Evolutionary conservation across 176 grass and related monocot species (phyloP).

Genomic region (Triticum timopheevii): DNA sequence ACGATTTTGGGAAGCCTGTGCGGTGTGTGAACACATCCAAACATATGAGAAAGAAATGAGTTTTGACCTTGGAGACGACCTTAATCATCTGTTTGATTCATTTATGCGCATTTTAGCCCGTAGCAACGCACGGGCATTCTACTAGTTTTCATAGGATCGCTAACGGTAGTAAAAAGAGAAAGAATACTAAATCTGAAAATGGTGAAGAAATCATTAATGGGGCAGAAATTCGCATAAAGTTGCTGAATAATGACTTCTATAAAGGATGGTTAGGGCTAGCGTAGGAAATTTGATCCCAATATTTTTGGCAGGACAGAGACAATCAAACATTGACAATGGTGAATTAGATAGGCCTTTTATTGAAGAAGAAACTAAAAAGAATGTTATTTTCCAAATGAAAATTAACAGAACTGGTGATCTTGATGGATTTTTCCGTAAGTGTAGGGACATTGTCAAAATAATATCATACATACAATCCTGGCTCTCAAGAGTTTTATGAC

Average conservation of each 20-base stretch:
- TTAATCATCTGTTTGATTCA: no score
- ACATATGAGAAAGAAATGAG: no score
- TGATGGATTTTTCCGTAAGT: neutral
- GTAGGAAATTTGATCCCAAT: neutral
- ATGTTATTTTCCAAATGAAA: neutral
- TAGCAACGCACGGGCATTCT: no score
- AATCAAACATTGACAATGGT: neutral
- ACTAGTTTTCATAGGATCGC: neutral
- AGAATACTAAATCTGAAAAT: neutral
- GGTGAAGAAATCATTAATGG: neutral
- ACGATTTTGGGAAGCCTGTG: no score
- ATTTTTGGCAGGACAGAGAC: neutral
- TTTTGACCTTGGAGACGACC: no score
- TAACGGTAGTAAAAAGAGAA: conserved; percentile 1
- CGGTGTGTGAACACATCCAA: no score
- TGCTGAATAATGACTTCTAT: neutral
- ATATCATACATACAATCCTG: neutral
- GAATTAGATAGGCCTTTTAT: neutral
- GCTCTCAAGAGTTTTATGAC: neutral
- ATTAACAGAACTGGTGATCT: neutral
- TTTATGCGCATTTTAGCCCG: no score
- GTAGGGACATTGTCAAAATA: neutral
- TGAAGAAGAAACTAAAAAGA: neutral
- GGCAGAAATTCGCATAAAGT: neutral
- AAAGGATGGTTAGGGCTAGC: neutral